Evolutionary conservation across 1,139 yeast genomes (phyloP), one percentile per base, ranked within the genome.

Genomic region (Zygoascus sp.): DNA sequence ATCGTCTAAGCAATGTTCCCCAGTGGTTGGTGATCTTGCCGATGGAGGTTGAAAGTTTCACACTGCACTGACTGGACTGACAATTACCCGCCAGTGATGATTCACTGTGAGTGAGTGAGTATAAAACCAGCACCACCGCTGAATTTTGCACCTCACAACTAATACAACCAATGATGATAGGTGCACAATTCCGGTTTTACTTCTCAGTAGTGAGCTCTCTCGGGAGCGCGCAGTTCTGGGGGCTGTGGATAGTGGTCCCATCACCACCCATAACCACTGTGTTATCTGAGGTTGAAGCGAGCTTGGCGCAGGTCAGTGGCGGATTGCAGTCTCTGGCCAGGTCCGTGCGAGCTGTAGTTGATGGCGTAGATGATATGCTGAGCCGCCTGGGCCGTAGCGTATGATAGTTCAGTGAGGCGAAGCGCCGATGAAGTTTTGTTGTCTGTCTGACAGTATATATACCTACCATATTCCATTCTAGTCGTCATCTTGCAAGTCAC

Each of bases 151-250:
- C 56, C 64, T 57, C 74, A 75, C 83, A 78, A 78, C 83, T 78
- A 78, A 74, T 71, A 69, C 83, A 78, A 80, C 75, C 82, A 68
- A 75, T 77, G 82, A 78, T 62, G 82, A 77, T 63, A 63, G 79
- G 75, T 71, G 64, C 37, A 20, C 15, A 16, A 23, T 10, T 23
- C 32, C 44, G 36, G 35, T 22, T 56, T 63, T 68, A 60, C 61
- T 53, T 62, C 70, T 66, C 67, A 77, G 75, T 74, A 36, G 48
- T 44, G 44, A 44, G 45, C 68, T 71, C 61, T 75, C 74, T 78
- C 60, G 58, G 58, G 56, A 56, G 47, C 55, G 61, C 58, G 60
- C 45, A 47, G 40, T 25, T 36, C 55, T 49, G 70, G 69, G 68
- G 64, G 62, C 54, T 69, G 74, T 64, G 68, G 74, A 69, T 42